Evolutionary conservation across 2,329 filamentous ascomycete species (phyloP), one percentile per base, ranked within the genome.

Genomic region (Ophiobolus disseminans): DNA sequence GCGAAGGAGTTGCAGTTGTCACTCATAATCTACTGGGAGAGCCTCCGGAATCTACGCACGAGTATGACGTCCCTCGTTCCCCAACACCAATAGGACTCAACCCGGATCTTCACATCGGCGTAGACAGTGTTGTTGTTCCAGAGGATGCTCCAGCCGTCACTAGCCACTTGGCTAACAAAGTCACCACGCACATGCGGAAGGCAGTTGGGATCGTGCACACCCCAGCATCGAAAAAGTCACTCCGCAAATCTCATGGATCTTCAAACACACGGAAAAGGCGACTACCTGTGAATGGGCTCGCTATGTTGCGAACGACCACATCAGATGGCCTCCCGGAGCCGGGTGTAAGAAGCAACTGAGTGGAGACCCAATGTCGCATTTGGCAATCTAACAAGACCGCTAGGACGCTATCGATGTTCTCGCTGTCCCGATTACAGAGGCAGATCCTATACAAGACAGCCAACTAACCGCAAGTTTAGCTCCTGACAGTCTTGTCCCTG

Each of bases 371-470:
- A 9, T 25, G 20, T 30, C 2, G 6, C 13, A 4, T 11, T 32
- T 2, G 10, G 11, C 13, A n/a, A n/a, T 20, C 10, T 40, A 26
- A 42, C 30, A 26, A 17, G 14, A 7, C 9, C 2, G 6, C 6
- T 41, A 71, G 68, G 53, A 59, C 23, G 39, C 39, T 16, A 26
- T 53, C 2, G 13, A 26, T 40, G 21, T 36, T 14, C 46, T 52
- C 25, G 36, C 42, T 7, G 19, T n/a, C 13, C 38, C 43, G 19
- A 56, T 58, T 17, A 45, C 42, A 20, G 46, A 53, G 2, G 26
- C 31, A 17, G 68, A 70, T 41, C 58, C 68, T 3, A 68, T 69
- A 38, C 53, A 68, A 31, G 62, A 70, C n/a, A 62, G 36, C 21
- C 60, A 68, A 9, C 23, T 30, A 3, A 7, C 7, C 5, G 28